phyloP scores from a whole-genome alignment of 495 filamentous ascomycete genomes.

The Corynascus novoguineensis region DNA sequence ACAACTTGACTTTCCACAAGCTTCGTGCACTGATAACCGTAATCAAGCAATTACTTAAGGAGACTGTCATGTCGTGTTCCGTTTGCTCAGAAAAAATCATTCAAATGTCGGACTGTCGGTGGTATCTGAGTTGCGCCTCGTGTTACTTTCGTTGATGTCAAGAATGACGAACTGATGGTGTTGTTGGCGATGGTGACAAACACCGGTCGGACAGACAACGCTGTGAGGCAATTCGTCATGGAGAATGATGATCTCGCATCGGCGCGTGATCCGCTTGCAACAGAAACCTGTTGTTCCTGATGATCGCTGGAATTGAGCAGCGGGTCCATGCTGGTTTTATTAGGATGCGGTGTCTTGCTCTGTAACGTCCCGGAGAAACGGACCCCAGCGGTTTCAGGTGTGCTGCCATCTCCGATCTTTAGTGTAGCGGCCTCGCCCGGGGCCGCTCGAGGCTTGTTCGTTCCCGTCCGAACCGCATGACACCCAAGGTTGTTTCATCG shows the following conservation, averaged over 20 bases:
- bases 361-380: not conserved
- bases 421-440: not conserved
- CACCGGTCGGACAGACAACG: not conserved
- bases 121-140: not conserved
- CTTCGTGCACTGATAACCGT: no score
- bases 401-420: not conserved
- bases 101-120: no score
- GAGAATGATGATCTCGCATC: not conserved
- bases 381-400: slow-evolving; percentile 5
- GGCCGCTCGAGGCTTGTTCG: not conserved
- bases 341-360: not conserved
- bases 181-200: not conserved
- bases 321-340: not conserved
- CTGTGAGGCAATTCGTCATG: no score
- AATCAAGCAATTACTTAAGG: no score
- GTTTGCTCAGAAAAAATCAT: not conserved
- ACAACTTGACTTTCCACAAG: no score
- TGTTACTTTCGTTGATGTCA: not conserved
- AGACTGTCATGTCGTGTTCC: no score
- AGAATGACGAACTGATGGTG: not conserved
- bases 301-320: not conserved
- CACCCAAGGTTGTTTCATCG: no score
- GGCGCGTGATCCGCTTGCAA: not conserved
- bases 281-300: slow-evolving; percentile 1
- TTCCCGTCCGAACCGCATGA: not conserved